Evolutionary conservation across 2,329 filamentous ascomycete species (phyloP).

Genomic region (Penicillium sclerotiorum): DNA sequence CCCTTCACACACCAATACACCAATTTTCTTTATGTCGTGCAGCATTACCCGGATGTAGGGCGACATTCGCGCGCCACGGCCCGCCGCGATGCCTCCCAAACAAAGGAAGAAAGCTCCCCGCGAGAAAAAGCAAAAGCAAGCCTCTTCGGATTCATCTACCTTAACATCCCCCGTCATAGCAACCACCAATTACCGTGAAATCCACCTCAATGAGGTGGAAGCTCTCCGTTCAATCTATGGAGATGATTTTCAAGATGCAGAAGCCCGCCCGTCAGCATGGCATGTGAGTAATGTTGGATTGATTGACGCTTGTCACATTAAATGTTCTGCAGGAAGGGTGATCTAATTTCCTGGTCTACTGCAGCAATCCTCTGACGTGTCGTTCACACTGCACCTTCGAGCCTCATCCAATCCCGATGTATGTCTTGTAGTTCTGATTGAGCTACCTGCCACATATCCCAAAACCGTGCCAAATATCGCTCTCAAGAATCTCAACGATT

Average conservation of each 20-base stretch:
- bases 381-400: slow-evolving; percentile 78
- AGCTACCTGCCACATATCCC: slow-evolving; percentile 87
- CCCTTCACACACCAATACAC: slow-evolving; percentile 7
- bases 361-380: slow-evolving; percentile 74
- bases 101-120: slow-evolving; percentile 43
- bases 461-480: slow-evolving; percentile 76
- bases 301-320: no score
- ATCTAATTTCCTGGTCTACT: no score
- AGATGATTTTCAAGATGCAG: slow-evolving; percentile 79
- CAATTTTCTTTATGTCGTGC: slow-evolving; percentile 11
- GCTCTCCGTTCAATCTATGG: slow-evolving; percentile 85
- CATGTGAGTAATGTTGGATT: slow-evolving; percentile 63
- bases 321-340: no score
- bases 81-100: slow-evolving; percentile 50
- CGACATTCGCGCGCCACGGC: slow-evolving; percentile 36
- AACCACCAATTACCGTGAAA: slow-evolving; percentile 72
- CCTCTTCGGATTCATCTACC: slow-evolving; percentile 30
- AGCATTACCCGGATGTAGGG: slow-evolving; percentile 27
- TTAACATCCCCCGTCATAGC: slow-evolving; percentile 36
- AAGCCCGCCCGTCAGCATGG: slow-evolving; percentile 74
- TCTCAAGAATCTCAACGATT: slow-evolving; percentile 63
- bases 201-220: slow-evolving; percentile 84
- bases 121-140: slow-evolving; percentile 42
- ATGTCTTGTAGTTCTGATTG: slow-evolving; percentile 71
- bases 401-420: slow-evolving; percentile 73